Percentiles rank a stretch among this genome's conserved stretches.
Conservation (phyloP, 768 basidiomycete genomes). For the Nevesoporus exiguus region DNA sequence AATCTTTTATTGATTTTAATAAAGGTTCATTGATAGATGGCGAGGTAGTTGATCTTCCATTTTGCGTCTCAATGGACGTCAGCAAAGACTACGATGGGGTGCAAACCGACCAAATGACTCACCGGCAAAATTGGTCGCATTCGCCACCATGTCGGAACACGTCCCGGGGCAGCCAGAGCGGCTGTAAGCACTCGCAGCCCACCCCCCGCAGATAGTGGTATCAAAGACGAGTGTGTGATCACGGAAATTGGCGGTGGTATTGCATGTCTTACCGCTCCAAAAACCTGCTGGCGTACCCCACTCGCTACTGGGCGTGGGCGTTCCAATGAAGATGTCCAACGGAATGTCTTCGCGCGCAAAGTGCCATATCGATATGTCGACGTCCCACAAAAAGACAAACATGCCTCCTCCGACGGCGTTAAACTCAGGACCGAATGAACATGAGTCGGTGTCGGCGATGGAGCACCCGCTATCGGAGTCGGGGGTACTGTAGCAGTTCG, state of each 20-base stretch:
- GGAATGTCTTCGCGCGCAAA: conserved; percentile 52
- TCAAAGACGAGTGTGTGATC: conserved; percentile 46
- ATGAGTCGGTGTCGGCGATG: conserved; percentile 36
- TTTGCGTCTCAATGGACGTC: conserved; percentile 40
- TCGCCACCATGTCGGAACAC: conserved; percentile 45
- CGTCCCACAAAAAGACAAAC: conserved; percentile 55
- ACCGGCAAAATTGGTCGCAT: conserved; percentile 54
- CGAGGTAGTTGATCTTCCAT: conserved; percentile 55
- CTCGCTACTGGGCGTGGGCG: conserved; percentile 41
- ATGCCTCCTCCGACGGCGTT: conserved; percentile 45
- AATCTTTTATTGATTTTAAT: background rate
- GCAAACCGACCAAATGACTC: conserved; percentile 13
- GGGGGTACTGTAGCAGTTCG: conserved; percentile 40
- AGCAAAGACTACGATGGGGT: background rate
- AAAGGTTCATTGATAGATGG: conserved; percentile 41
- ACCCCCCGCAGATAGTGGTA: conserved; percentile 32
- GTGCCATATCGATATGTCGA: conserved; percentile 53
- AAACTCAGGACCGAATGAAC: conserved; percentile 39
- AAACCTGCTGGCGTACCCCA: conserved; percentile 54
- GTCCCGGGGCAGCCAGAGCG: conserved; percentile 38
- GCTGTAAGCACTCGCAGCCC: conserved; percentile 23
- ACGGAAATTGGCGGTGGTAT: conserved; percentile 47
- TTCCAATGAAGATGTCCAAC: conserved; percentile 40
- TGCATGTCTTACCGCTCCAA: conserved; percentile 47
- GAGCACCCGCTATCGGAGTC: conserved; percentile 47